Base-by-base conservation (phyloP, 441 rosid genomes). In the Dalechampia spathulata region DNA sequence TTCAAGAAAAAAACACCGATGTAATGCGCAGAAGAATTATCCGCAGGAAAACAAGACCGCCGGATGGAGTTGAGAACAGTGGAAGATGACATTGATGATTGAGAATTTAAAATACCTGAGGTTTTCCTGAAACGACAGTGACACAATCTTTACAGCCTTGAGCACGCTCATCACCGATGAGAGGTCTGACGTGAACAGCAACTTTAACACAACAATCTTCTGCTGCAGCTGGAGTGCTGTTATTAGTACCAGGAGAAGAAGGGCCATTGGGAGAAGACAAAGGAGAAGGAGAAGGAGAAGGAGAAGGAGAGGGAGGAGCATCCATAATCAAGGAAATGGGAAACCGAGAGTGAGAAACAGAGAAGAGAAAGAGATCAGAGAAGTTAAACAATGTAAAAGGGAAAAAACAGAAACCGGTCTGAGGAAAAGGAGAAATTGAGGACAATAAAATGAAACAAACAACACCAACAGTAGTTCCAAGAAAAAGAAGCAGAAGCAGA, bases 111-210 rank as follows among this genome's bases (percentile, higher is more conserved):
- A 59, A 74, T 70, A 93, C 99, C 99, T 93, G 99, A 28, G 97
- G 93, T 85, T 93, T 93, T 54, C 95, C 97, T 5, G 86, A 39
- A 22, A 81, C 76, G 45, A 90, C 86, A 67, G 90, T 71, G 77
- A 93, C 95, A 41, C 99, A 93, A 67, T 93, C 99, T 73, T 87
- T 73, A 74, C 97, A 93, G 5, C 99, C 99, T 67, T 87, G 95
- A 53, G 87, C 76, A 59, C 72, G 73, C 72, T 93, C 99, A 44
- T 93, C 99, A 21, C 82, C 87, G 66, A 93, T 87, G 49, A 93
- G 90, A n/a, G 99, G 99, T 60, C 99, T 78, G 16, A 93, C 67
- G 55, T 93, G 97, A 52, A 93, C 94, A 14, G 99, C 91, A 60
- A 93, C 99, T 67, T 90, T 93, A 20, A 93, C 97, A 50, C 90